Percentiles rank a stretch among this genome's conserved stretches.
Evolutionary conservation across 805 yeast species (phyloP).

Genomic region (Ogataea trehaloabstinens): DNA sequence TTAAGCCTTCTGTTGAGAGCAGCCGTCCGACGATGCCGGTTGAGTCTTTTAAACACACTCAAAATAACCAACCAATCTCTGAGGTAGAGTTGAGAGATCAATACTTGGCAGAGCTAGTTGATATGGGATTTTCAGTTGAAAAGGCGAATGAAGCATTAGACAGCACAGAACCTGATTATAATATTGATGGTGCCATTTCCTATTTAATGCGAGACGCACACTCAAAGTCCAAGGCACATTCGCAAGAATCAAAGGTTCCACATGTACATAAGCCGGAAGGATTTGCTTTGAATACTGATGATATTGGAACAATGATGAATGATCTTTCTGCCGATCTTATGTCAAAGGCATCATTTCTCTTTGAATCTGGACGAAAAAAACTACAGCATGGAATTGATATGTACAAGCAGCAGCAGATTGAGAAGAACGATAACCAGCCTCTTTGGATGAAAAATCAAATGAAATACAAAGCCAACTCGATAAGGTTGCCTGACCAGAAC

Average conservation of each 20-base stretch:
- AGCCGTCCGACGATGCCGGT: not conserved
- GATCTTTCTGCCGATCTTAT: slow-evolving; percentile 56
- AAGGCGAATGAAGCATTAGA: slow-evolving; percentile 60
- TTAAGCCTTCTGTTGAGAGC: no score
- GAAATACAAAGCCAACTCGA: slow-evolving; percentile 42
- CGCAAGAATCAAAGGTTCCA: not conserved
- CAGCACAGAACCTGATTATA: slow-evolving; percentile 48
- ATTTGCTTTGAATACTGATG: slow-evolving; percentile 22
- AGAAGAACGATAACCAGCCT: slow-evolving; percentile 43
- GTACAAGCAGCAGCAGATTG: slow-evolving; percentile 40
- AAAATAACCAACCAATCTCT: not conserved
- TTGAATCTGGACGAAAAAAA: slow-evolving; percentile 58
- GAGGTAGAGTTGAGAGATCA: slow-evolving; percentile 36
- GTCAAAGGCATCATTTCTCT: slow-evolving; percentile 56
- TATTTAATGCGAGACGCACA: slow-evolving; percentile 62
- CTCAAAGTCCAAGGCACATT: slow-evolving; percentile 24
- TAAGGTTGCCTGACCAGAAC: slow-evolving; percentile 33
- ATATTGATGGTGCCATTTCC: slow-evolving; percentile 65
- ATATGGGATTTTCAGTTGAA: slow-evolving; percentile 73
- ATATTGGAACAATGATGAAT: slow-evolving; percentile 41
- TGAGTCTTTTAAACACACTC: not conserved
- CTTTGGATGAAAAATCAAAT: slow-evolving; percentile 73
- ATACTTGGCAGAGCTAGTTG: slow-evolving; percentile 65
- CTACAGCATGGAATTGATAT: slow-evolving; percentile 62
- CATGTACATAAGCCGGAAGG: not conserved